These are phyloP conservation scores for Aspergillus hiratsukae DNA, from an alignment of 2,329 filamentous ascomycete species.

Conservation along the genomic window DNA sequence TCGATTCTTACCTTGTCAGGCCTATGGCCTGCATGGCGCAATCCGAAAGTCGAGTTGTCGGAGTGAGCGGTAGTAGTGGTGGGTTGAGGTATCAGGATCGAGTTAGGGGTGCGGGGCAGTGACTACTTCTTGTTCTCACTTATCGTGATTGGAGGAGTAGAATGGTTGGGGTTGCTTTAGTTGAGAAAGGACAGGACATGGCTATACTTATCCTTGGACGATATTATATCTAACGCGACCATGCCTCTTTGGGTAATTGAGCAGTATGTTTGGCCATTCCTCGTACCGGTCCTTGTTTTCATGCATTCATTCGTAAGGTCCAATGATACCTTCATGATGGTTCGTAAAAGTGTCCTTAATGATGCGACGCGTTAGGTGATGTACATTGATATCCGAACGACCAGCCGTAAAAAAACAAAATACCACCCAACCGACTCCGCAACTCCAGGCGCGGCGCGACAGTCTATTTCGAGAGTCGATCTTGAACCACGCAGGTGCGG, in stretches of 20 bases:
- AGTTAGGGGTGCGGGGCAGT: background rate
- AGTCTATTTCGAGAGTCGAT: background rate
- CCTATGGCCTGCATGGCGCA: background rate
- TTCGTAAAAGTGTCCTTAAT: background rate
- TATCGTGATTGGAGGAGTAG: slow-evolving; percentile 14
- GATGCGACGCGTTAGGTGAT: background rate
- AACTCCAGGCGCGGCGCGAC: background rate
- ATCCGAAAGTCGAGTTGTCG: background rate
- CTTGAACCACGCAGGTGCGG: background rate
- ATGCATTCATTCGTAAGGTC: background rate
- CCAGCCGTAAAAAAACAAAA: background rate
- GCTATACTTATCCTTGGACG: slow-evolving; percentile 3
- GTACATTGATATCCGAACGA: background rate
- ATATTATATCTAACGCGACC: slow-evolving; percentile 17
- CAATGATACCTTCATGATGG: background rate
- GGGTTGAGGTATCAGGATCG: background rate
- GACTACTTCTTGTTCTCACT: slow-evolving; percentile 5
- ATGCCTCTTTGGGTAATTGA: slow-evolving; percentile 19
- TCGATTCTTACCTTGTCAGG: slow-evolving; percentile 17
- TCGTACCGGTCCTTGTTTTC: background rate
- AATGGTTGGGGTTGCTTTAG: slow-evolving; percentile 6
- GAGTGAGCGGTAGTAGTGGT: background rate
- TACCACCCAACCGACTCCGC: background rate
- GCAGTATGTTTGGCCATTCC: slow-evolving; percentile 1
- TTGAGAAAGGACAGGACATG: slow-evolving; percentile 5